Evolutionary conservation across 2,329 filamentous ascomycete species (phyloP).

Genomic region (Botrytis deweyae): DNA sequence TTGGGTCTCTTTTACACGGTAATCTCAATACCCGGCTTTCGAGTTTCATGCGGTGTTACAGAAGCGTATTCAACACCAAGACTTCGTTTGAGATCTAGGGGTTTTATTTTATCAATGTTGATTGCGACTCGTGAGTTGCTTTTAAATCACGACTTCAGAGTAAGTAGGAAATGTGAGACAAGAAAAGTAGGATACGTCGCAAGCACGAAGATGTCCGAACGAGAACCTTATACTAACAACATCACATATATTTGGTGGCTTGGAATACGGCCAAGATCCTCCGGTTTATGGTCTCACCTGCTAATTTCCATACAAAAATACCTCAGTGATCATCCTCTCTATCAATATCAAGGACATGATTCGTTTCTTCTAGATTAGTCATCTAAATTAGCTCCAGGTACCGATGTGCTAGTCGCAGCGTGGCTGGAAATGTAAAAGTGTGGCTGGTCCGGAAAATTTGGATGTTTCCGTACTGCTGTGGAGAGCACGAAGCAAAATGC

Average conservation of each 20-base stretch:
- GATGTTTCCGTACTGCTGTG: not conserved
- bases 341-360: slow-evolving; percentile 2
- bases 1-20: slow-evolving; percentile 6
- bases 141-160: not conserved
- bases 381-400: not conserved
- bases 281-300: not conserved
- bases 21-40: slow-evolving; percentile 12
- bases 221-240: not conserved
- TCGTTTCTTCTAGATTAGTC: slow-evolving; percentile 6
- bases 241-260: slow-evolving; percentile 8
- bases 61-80: not conserved
- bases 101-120: not conserved
- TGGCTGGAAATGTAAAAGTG: not conserved
- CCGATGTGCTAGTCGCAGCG: not conserved
- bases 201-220: not conserved
- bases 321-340: slow-evolving; percentile 1
- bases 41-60: slow-evolving; percentile 13
- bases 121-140: not conserved
- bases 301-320: not conserved
- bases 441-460: not conserved
- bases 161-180: not conserved
- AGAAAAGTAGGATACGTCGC: not conserved
- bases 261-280: slow-evolving; percentile 4
- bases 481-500: not conserved
- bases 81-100: slow-evolving; percentile 1